Percentiles rank a stretch among this genome's conserved stretches.
These are phyloP conservation scores for Mortierella sp. DNA, from an alignment of 371 early-diverging fungal genomes.

Conservation along the genomic window DNA sequence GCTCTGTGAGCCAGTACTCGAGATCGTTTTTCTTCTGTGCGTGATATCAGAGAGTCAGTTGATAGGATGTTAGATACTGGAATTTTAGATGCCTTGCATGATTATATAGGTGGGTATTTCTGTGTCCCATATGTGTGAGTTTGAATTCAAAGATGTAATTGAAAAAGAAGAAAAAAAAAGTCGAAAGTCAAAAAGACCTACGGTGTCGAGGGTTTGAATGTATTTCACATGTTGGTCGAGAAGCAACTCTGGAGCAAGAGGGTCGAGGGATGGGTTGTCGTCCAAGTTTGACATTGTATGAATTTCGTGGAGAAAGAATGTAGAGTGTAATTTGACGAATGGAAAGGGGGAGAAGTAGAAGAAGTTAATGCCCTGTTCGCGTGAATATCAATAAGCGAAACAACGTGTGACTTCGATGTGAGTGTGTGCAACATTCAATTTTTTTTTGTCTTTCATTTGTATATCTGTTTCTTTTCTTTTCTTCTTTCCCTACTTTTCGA, in stretches of 20 bases:
- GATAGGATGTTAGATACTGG: background rate
- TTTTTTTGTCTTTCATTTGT: conserved; percentile 4
- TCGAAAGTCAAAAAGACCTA: conserved; percentile 35
- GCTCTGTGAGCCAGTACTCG: conserved; percentile 95
- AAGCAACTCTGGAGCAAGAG: conserved; percentile 54
- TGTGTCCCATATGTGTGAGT: background rate
- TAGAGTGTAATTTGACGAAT: background rate
- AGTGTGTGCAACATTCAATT: background rate
- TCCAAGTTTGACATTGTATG: conserved; percentile 27
- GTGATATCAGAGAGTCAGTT: background rate
- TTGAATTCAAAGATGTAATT: background rate
- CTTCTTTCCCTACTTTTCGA: background rate
- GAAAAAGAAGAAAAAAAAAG: background rate
- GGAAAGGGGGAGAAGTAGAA: background rate
- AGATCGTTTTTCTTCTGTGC: conserved; percentile 81
- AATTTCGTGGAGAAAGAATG: background rate
- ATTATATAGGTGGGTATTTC: background rate
- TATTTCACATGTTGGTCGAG: conserved; percentile 83
- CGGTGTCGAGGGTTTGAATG: conserved; percentile 82
- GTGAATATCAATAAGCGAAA: background rate
- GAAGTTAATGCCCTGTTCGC: too few relatives aligned
- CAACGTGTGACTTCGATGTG: background rate
- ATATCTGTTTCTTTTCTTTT: background rate
- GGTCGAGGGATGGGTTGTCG: conserved; percentile 13
- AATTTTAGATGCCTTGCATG: too few relatives aligned